Percentiles rank a stretch among this genome's conserved stretches.
Evolutionary conservation across 148 eudicot genomes (phyloP).

Genomic region (Cornus controversa): DNA sequence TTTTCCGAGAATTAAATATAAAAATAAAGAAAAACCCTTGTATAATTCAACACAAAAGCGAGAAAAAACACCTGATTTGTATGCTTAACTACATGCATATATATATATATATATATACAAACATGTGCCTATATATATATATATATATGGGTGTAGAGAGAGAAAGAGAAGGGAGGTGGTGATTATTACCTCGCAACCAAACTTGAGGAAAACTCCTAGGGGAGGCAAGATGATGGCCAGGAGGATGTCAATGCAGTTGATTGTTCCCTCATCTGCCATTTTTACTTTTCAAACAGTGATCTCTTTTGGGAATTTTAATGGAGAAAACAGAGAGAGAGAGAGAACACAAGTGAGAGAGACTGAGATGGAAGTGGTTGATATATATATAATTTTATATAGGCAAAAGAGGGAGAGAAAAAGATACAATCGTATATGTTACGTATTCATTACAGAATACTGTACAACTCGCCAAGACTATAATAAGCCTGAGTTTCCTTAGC

Average conservation of each 20-base stretch:
- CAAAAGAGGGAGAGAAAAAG: background rate
- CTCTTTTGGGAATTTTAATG: too few relatives aligned
- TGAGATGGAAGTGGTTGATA: too few relatives aligned
- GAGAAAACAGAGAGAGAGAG: background rate
- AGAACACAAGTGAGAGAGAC: background rate
- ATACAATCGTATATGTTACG: background rate
- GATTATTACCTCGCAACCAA: conserved; percentile 29
- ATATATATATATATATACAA: background rate
- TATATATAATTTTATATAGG: background rate
- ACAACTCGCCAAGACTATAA: too few relatives aligned
- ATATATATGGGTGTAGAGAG: background rate
- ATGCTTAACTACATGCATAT: background rate
- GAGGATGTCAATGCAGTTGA: conserved; percentile 34
- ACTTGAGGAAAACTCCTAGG: conserved; percentile 46
- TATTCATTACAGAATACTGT: too few relatives aligned
- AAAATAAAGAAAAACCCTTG: too few relatives aligned
- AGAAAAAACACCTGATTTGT: background rate
- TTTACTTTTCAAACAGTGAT: background rate
- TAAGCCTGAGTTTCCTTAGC: too few relatives aligned
- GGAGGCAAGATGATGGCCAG: conserved; percentile 46
- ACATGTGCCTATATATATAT: too few relatives aligned
- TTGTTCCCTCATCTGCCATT: conserved; percentile 31
- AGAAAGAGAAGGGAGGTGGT: too few relatives aligned
- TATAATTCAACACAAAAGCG: background rate
- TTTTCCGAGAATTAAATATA: too few relatives aligned